These are phyloP conservation scores for Iris macrosiphon DNA, from an alignment of 106 monocot species.

Conservation along the genomic window DNA sequence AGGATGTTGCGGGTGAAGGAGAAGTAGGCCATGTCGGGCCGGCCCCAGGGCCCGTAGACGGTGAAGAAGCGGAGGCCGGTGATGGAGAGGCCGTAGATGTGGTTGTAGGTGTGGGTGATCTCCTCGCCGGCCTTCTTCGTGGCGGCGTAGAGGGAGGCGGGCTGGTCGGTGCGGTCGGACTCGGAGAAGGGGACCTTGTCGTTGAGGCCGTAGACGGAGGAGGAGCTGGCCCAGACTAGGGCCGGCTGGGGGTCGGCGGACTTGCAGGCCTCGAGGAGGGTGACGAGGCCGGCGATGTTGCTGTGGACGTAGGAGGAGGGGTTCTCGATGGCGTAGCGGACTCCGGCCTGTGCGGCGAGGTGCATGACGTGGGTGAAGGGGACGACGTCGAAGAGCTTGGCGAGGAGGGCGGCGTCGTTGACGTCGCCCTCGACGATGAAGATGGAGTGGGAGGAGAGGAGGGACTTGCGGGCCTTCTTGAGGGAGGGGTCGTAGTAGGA, in stretches of 20 bases:
- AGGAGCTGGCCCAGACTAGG: slow-evolving; percentile 48
- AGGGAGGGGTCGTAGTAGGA: slow-evolving; percentile 35
- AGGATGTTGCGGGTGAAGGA: slow-evolving; percentile 53
- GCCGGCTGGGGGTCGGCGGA: slow-evolving; percentile 44
- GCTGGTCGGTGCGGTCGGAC: slow-evolving; percentile 44
- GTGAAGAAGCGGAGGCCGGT: slow-evolving; percentile 68
- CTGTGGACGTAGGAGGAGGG: slow-evolving; percentile 42
- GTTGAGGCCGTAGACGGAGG: slow-evolving; percentile 53
- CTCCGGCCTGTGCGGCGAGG: slow-evolving; percentile 51
- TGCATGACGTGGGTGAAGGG: slow-evolving; percentile 46
- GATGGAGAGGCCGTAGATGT: slow-evolving; percentile 61
- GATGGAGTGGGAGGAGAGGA: slow-evolving; percentile 21
- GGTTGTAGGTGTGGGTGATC: slow-evolving; percentile 61
- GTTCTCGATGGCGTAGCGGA: slow-evolving; percentile 50
- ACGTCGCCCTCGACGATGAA: slow-evolving; percentile 38
- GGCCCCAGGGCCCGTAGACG: slow-evolving; percentile 60
- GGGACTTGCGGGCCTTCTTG: slow-evolving; percentile 24
- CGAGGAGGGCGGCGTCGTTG: slow-evolving; percentile 28
- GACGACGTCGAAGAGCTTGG: slow-evolving; percentile 35
- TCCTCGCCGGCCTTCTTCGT: slow-evolving; percentile 65
- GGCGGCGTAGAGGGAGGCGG: slow-evolving; percentile 58
- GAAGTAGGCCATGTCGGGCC: slow-evolving; percentile 72
- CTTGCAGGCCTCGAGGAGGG: slow-evolving; percentile 38
- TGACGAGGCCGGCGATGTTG: slow-evolving; percentile 47
- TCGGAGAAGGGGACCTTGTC: slow-evolving; percentile 49